These are phyloP conservation scores for Selaginella moellendorffii DNA, from an alignment of 75 land plant species.

Conservation along the genomic window DNA sequence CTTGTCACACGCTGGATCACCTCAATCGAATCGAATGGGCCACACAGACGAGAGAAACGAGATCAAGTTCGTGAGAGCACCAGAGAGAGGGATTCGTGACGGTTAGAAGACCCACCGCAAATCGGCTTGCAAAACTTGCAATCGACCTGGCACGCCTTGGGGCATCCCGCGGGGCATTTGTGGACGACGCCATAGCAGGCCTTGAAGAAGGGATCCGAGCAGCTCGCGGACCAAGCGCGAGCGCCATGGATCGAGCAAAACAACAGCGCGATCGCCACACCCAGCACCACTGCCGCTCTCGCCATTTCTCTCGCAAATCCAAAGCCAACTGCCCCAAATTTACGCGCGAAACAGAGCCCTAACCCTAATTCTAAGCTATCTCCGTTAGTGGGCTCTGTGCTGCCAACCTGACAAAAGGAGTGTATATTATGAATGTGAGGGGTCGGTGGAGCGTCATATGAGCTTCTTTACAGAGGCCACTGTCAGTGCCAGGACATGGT, in stretches of 20 bases:
- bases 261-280: neutral
- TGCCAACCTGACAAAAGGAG: neutral
- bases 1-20: conserved; percentile 9
- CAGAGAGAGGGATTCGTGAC: too few relatives aligned
- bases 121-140: conserved; percentile 19
- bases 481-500: too few relatives aligned
- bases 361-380: neutral
- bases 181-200: conserved; percentile 14
- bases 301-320: neutral
- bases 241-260: neutral
- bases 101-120: conserved; percentile 5
- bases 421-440: neutral
- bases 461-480: too few relatives aligned
- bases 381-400: neutral
- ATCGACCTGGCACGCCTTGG: conserved; percentile 13
- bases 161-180: conserved; percentile 15
- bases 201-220: neutral
- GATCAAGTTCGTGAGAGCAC: neutral
- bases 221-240: neutral
- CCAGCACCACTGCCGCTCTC: neutral
- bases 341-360: neutral
- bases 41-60: neutral
- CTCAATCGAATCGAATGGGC: neutral
- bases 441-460: neutral
- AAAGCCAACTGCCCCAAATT: neutral